phyloP scores from a whole-genome alignment of 768 basidiomycete genomes.

The Pisolithus albus region DNA sequence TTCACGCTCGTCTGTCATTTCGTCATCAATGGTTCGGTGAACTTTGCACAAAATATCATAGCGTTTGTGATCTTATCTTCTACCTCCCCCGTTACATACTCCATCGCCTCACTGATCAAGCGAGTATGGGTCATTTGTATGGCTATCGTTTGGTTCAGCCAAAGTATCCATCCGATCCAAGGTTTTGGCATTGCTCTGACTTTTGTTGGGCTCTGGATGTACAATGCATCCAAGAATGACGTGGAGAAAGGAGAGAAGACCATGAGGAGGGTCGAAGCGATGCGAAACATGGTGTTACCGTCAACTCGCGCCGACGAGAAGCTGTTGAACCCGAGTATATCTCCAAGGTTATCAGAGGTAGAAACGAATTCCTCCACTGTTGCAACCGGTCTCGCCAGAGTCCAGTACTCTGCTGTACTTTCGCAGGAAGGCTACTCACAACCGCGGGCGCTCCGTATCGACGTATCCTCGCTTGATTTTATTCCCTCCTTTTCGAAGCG shows the following conservation, averaged over 20 bases:
- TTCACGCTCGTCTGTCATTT: conserved; percentile 77
- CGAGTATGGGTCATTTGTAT: conserved; percentile 97
- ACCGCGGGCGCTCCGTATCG: conserved; percentile 12
- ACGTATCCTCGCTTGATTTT: conserved; percentile 13
- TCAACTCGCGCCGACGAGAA: conserved; percentile 55
- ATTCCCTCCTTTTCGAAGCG: conserved; percentile 20
- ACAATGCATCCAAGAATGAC: conserved; percentile 89
- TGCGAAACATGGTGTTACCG: conserved; percentile 62
- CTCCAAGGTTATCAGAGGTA: conserved; percentile 2
- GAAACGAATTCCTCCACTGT: conserved; percentile 9
- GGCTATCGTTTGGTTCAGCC: conserved; percentile 95
- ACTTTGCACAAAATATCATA: conserved; percentile 96
- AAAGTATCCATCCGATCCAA: conserved; percentile 77
- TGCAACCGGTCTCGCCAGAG: conserved; percentile 21
- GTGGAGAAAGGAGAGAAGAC: conserved; percentile 91
- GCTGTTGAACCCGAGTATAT: conserved; percentile 38
- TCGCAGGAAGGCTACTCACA: conserved; percentile 4
- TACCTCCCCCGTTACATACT: conserved; percentile 97
- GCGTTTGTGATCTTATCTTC: conserved; percentile 95
- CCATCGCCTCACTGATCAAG: conserved; percentile 96
- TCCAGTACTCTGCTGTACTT: conserved; percentile 5
- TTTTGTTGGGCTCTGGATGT: conserved; percentile 89
- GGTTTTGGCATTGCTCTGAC: conserved; percentile 87
- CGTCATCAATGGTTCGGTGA: conserved; percentile 89
- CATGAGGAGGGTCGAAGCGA: conserved; percentile 70